Evolutionary conservation across 805 yeast species (phyloP).

Genomic region (Kluyveromyces wickerhamii): DNA sequence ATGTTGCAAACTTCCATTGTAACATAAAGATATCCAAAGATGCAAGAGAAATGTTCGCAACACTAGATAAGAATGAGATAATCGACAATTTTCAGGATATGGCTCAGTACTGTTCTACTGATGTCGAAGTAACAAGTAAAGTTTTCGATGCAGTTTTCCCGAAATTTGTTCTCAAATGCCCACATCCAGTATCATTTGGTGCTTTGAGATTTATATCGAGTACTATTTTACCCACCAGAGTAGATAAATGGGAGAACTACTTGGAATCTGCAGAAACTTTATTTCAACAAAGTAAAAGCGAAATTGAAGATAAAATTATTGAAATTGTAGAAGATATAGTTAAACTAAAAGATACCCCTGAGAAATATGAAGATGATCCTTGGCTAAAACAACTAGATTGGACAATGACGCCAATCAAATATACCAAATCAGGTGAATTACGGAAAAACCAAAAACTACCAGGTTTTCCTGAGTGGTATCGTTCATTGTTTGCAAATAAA

Average conservation of each 20-base stretch:
- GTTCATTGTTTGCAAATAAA: slow-evolving; percentile 40
- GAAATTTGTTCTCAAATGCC: slow-evolving; percentile 54
- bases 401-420: slow-evolving; percentile 52
- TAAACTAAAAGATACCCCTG: slow-evolving; percentile 34
- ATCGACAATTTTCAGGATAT: slow-evolving; percentile 49
- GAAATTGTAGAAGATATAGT: slow-evolving; percentile 55
- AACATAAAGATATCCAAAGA: slow-evolving; percentile 57
- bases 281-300: slow-evolving; percentile 49
- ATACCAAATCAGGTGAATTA: slow-evolving; percentile 63
- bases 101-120: slow-evolving; percentile 77
- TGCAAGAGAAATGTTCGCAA: slow-evolving; percentile 55
- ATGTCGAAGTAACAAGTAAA: slow-evolving; percentile 66
- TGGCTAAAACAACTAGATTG: slow-evolving; percentile 91
- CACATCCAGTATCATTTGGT: slow-evolving; percentile 93
- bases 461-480: slow-evolving; percentile 93
- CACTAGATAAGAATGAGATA: slow-evolving; percentile 46
- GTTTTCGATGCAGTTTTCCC: slow-evolving; percentile 69
- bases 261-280: slow-evolving; percentile 57
- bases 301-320: slow-evolving; percentile 51
- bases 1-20: slow-evolving; percentile 76
- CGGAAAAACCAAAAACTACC: slow-evolving; percentile 71
- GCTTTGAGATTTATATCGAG: slow-evolving; percentile 70
- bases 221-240: slow-evolving; percentile 70
- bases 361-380: slow-evolving; percentile 53
- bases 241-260: slow-evolving; percentile 60